Evolutionary conservation across 148 eudicot genomes (phyloP).

Genomic region (Rhododendron kiyosumense): DNA sequence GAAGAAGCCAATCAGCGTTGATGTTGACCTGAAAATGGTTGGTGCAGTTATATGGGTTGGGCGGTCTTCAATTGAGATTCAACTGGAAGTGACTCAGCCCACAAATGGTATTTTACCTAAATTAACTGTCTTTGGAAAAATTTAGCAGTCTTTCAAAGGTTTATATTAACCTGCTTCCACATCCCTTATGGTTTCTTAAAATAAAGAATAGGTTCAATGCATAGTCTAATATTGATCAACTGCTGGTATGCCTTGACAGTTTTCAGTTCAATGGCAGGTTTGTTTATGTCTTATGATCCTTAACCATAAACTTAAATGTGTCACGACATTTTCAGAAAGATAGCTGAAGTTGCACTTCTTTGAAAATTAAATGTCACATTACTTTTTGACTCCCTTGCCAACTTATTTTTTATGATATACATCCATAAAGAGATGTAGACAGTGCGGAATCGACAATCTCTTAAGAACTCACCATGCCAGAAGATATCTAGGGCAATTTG

Average conservation of each 20-base stretch:
- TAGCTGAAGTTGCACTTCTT: neutral
- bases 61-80: slow-evolving; percentile 89
- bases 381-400: neutral
- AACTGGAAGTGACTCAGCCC: slow-evolving; percentile 73
- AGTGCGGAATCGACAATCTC: neutral
- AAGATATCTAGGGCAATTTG: neutral
- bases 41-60: slow-evolving; percentile 99
- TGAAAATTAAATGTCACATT: neutral
- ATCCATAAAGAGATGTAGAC: neutral
- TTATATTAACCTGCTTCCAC: neutral
- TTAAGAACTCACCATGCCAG: neutral
- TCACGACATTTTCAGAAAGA: neutral
- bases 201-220: neutral
- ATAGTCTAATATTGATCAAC: neutral
- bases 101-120: slow-evolving; percentile 42
- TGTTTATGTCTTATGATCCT: neutral
- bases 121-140: neutral
- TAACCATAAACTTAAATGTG: neutral
- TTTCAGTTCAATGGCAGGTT: neutral
- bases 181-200: neutral
- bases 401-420: neutral
- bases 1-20: slow-evolving; percentile 78
- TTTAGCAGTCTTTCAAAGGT: neutral
- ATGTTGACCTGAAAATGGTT: slow-evolving; percentile 62
- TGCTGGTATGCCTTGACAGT: neutral